Evolutionary conservation across 179 eudicot species (phyloP), one percentile per base, ranked within the genome.

Genomic region (Gypsophila paniculata): DNA sequence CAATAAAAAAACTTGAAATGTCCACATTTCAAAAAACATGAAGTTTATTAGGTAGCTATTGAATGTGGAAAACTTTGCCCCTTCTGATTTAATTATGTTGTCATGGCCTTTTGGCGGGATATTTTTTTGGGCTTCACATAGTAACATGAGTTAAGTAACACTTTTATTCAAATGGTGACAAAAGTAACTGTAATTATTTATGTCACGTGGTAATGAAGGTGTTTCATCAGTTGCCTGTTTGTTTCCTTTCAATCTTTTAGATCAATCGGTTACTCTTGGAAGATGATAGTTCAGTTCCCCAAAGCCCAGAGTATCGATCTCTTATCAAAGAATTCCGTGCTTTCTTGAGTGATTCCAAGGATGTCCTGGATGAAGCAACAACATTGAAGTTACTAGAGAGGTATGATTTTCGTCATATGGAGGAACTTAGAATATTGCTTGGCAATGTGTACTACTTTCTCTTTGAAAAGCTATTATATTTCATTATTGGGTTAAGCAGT

Each of bases 301-400:
- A 75, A 62, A 85, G 75, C 71, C 82, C 88, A 5, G 97, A 87
- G 81, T 90, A 88, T 78, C 86, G 86, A 61, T 81, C 89, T 22
- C 80, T 91, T 68, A 82, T 90, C 72, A 82, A 74, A 59, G 97
- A 94, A 75, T 94, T 94, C 32, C 88, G 90, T 72, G 99, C 96
- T 79, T 94, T 94, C 71, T 83, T 94, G 29, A 82, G 96, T 79
- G 99, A 94, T 84, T 82, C 88, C 78, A 94, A 89, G 87, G 97
- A 94, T 81, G 97, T 94, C 53, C 82, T 94, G 87, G 99, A 94
- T 87, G 99, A 94, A 83, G 91, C 91, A 54, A 94, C 99, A 44
- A 94, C 99, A 22, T 84, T 94, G 87, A 94, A 85, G 76, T 83
- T 91, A 69, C 72, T 94, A 74, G 96, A 91, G 82, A 91, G 99